Conservation (phyloP, 441 rosid species). For the Dalechampia spathulata region DNA sequence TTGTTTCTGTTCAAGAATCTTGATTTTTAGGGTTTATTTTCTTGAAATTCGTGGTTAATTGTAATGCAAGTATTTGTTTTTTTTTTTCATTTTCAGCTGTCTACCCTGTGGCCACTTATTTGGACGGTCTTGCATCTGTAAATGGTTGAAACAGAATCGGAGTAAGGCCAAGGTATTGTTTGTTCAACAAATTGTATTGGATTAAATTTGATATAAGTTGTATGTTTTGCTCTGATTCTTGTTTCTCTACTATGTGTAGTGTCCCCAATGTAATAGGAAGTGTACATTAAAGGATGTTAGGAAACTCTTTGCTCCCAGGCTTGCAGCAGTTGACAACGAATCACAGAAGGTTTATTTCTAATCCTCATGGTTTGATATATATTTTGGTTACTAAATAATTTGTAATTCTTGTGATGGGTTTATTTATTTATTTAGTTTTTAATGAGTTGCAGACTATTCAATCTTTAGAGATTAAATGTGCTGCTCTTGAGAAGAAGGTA, state of each 20-base stretch:
- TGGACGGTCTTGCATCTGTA: slow-evolving; percentile 72
- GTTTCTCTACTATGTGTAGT: slow-evolving; percentile 27
- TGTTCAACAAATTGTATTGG: slow-evolving; percentile 3
- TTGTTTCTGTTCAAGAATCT: too few relatives aligned
- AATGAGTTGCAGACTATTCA: slow-evolving; percentile 47
- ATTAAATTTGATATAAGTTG: background rate
- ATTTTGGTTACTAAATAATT: background rate
- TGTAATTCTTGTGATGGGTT: background rate
- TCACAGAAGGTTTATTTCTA: slow-evolving; percentile 44
- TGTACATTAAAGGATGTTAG: slow-evolving; percentile 56
- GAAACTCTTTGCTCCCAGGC: slow-evolving; percentile 59
- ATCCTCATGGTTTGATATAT: background rate
- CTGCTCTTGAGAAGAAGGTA: slow-evolving; percentile 57
- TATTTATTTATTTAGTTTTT: slow-evolving; percentile 6
- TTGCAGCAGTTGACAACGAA: slow-evolving; percentile 68
- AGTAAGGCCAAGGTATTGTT: slow-evolving; percentile 50
- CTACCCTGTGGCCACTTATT: slow-evolving; percentile 90
- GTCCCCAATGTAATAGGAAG: slow-evolving; percentile 73
- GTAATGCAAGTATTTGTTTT: too few relatives aligned
- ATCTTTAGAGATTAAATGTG: slow-evolving; percentile 58
- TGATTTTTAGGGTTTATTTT: background rate
- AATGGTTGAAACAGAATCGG: slow-evolving; percentile 55
- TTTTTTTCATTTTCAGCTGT: slow-evolving; percentile 56
- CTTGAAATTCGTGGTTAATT: background rate
- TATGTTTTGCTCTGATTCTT: background rate